phyloP scores from a whole-genome alignment of 2,329 filamentous ascomycete genomes.

The Tolypocladium endophyticum region DNA sequence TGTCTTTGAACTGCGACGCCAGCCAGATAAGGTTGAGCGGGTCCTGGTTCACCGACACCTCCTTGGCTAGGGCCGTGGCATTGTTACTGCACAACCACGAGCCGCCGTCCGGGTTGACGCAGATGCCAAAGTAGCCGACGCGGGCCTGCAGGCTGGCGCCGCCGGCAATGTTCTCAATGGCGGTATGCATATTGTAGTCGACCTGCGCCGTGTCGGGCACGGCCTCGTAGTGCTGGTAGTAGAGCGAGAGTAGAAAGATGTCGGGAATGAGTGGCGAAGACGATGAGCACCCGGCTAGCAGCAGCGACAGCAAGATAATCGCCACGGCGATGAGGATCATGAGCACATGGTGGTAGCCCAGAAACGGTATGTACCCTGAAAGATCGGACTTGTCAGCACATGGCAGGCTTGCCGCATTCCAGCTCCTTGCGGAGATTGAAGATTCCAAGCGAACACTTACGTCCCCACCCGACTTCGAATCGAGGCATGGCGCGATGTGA shows the following conservation, averaged over 20 bases:
- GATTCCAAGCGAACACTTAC: conserved; percentile 21
- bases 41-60: conserved; percentile 84
- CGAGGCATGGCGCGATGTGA: conserved; percentile 17
- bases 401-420: not conserved
- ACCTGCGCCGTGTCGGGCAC: conserved; percentile 79
- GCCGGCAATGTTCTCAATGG: conserved; percentile 84
- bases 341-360: conserved; percentile 74
- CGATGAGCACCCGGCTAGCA: conserved; percentile 92
- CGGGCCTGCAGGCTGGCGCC: conserved; percentile 75
- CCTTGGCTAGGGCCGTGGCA: conserved; percentile 81
- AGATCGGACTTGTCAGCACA: not conserved
- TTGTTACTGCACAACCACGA: conserved; percentile 96
- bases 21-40: conserved; percentile 97
- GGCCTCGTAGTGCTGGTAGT: conserved; percentile 82
- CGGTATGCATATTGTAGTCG: conserved; percentile 74
- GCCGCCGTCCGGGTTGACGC: conserved; percentile 82
- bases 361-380: conserved; percentile 54
- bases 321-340: conserved; percentile 94
- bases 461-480: conserved; percentile 39
- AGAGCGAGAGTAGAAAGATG: conserved; percentile 97
- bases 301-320: conserved; percentile 86
- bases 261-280: conserved; percentile 89
- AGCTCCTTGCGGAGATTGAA: not conserved
- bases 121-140: conserved; percentile 97
- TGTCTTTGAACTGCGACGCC: conserved; percentile 93